Conservation (phyloP, 1,284 basidiomycete genomes). For the Gomphus sp. region DNA sequence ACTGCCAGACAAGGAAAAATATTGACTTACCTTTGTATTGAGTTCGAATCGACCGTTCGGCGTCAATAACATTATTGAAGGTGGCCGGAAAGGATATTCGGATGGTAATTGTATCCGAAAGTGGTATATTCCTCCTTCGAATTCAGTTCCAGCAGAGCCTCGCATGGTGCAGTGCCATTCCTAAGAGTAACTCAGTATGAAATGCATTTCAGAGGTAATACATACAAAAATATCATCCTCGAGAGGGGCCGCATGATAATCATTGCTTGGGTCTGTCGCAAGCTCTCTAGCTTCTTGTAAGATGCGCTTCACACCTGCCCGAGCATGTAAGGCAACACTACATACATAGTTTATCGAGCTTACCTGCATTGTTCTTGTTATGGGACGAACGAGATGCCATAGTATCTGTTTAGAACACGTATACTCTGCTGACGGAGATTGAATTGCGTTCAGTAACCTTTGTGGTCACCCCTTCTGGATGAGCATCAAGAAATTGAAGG, state of each 20-base stretch:
- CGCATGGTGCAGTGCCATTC: conserved; percentile 98
- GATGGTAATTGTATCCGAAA: conserved; percentile 86
- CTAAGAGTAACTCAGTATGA: conserved; percentile 31
- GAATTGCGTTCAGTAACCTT: neutral
- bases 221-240: conserved; percentile 85
- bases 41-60: conserved; percentile 94
- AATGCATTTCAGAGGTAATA: conserved; percentile 16
- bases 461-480: conserved; percentile 22
- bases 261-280: conserved; percentile 68
- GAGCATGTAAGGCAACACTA: neutral
- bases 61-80: conserved; percentile 89
- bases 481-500: conserved; percentile 73
- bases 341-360: neutral
- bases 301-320: conserved; percentile 82
- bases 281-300: conserved; percentile 94
- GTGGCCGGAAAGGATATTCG: conserved; percentile 92
- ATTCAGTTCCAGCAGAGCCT: conserved; percentile 81
- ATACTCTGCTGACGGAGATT: neutral
- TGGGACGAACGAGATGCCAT: conserved; percentile 29
- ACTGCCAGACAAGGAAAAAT: conserved; percentile 12
- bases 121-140: conserved; percentile 88
- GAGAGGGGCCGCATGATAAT: conserved; percentile 80
- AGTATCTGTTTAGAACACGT: neutral
- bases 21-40: conserved; percentile 75
- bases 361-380: conserved; percentile 82